Evolutionary conservation across 768 basidiomycete genomes (phyloP).

Genomic region (Trametes cingulata): DNA sequence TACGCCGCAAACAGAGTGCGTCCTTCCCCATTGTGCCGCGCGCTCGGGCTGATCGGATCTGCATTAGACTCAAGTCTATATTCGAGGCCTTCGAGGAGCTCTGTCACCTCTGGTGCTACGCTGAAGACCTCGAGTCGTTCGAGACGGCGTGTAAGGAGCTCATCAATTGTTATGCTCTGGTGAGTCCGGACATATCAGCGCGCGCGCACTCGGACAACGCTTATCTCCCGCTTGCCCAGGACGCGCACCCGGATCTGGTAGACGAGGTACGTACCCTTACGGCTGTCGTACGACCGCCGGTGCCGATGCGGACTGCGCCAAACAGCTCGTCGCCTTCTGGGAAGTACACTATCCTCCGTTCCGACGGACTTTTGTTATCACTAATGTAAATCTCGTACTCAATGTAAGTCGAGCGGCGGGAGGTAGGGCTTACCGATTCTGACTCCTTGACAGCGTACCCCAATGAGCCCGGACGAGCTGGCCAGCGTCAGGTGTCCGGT

Average conservation of each 20-base stretch:
- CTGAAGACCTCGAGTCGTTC: slow-evolving; percentile 64
- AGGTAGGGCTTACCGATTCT: neutral
- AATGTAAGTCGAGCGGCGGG: slow-evolving; percentile 48
- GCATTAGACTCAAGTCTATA: slow-evolving; percentile 55
- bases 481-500: slow-evolving; percentile 62
- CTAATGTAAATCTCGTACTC: slow-evolving; percentile 55
- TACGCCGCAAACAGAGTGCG: slow-evolving; percentile 67
- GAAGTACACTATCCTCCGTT: slow-evolving; percentile 54
- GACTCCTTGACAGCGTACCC: slow-evolving; percentile 48
- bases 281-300: neutral
- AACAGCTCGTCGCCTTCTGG: slow-evolving; percentile 71
- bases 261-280: slow-evolving; percentile 55
- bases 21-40: slow-evolving; percentile 4
- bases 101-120: slow-evolving; percentile 61
- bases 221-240: slow-evolving; percentile 33
- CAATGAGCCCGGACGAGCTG: slow-evolving; percentile 48
- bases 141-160: slow-evolving; percentile 67
- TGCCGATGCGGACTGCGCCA: neutral
- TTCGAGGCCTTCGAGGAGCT: slow-evolving; percentile 66
- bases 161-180: slow-evolving; percentile 56
- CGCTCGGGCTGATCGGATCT: neutral
- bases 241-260: slow-evolving; percentile 54
- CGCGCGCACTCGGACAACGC: neutral
- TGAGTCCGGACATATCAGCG: slow-evolving; percentile 33
- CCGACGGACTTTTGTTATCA: slow-evolving; percentile 51